Conservation (phyloP, 139 green algal species). For the Tetradesmus obliquus region DNA sequence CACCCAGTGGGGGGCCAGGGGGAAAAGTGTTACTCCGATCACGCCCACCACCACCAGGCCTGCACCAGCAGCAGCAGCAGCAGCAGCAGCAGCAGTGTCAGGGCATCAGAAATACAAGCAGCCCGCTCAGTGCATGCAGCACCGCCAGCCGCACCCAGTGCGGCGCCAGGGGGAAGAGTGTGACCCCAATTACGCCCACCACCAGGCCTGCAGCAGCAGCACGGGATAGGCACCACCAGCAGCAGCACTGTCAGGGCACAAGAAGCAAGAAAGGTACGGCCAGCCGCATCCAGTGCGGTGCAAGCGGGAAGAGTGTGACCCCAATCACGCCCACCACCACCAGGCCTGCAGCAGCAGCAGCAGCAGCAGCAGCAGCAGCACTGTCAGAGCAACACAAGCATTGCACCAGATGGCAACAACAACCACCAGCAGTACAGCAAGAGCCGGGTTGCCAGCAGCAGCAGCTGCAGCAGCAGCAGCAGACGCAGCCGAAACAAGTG, state of each 20-base stretch:
- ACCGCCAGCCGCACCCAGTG: constrained; percentile 20
- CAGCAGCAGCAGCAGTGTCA: background rate
- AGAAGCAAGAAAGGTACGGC: background rate
- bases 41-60: constrained; percentile 19
- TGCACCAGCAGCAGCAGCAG: background rate
- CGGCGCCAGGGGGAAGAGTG: background rate
- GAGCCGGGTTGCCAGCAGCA: no score
- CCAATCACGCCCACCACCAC: constrained; percentile 58
- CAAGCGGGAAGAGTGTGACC: constrained; percentile 72
- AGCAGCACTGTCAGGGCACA: background rate
- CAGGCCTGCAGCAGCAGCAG: background rate
- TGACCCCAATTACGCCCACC: constrained; percentile 46
- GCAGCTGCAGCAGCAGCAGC: background rate
- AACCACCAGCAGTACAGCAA: no score
- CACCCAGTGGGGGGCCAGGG: background rate
- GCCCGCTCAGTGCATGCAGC: constrained; percentile 13
- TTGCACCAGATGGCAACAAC: no score
- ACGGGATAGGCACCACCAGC: background rate
- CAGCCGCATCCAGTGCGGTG: constrained; percentile 58
- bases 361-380: background rate
- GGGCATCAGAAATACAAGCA: background rate
- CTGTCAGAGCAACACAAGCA: background rate
- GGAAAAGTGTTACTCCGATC: constrained; percentile 41
- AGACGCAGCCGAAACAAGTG: no score
- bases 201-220: background rate